Base-by-base conservation (phyloP, 2,329 filamentous ascomycete genomes). In the Microcyclosporella mali region DNA sequence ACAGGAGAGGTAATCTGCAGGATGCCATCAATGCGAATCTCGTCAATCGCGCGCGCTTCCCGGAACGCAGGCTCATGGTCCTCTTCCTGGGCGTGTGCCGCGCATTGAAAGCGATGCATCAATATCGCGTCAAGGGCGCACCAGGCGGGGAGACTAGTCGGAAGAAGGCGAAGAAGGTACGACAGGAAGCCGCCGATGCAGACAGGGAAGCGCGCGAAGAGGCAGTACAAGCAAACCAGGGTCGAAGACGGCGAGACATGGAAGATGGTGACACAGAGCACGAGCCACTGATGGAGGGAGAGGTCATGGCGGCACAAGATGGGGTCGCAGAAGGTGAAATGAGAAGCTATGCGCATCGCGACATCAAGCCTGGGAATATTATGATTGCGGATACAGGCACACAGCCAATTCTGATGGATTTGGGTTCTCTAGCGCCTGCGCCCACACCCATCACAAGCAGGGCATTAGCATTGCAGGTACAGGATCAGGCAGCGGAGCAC, bases 1-100 rank as follows among this genome's bases (percentile, higher is more conserved):
- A 95, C 70, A 77, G 88, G 57, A 77, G 90, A 53, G 92, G 92
- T 11, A 98, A 98, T 66, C 75, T 98, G 29, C 92, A 98, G 70
- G 92, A 98, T 68, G 84, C 94, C 62, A 97, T 98, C 73, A 98
- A 98, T 66, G 90, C 92, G 51, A 98, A 98, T 67, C 73, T 97
- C 41, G 90, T 98, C 66, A 97, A 97, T 66, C 88, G 94, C 64
- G 86, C 85, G 29, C 77, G 76, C 39, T 97, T 98, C 59, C 88
- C 90, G 1, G 90, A 97, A 70, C 78, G 82, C 62, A 77, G 83
- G 57, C 72, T 98, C 49, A 90, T 97, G 88, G 73, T 82, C 45
- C 68, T 98, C 46, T 95, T 98, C 65, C 70, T 95, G 32, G 92
- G 92, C 12, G 88, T 98, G 2, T 95, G 90, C 65, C 81, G 81